Base-by-base conservation (phyloP, 1,284 basidiomycete genomes). In the Trichosporon sp. region DNA sequence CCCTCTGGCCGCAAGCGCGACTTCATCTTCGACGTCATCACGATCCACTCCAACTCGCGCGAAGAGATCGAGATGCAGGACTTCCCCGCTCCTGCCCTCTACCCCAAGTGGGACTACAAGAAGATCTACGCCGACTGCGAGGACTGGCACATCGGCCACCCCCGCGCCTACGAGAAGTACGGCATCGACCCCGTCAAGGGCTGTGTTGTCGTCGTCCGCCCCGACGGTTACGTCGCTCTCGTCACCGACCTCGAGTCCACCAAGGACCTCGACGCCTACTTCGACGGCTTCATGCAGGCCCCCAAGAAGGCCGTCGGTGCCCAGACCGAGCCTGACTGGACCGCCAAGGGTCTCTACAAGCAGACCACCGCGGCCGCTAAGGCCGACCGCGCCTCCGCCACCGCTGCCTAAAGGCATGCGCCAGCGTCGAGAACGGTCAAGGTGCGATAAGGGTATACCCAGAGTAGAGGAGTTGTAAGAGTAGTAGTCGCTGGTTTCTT, bases 211-310 rank as follows among this genome's bases (percentile, higher is more conserved):
- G 78, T 80, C 32, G 63, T 79, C 56, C 73, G 80, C 38, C 80
- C 80, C 21, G 80, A 81, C 71, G 78, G 79, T 12, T 76, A 76
- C 63, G 64, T 77, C 26, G 75, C 73, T 5, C 70, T 74, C 14
- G 71, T 78, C 19, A 59, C 72, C 11, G 70, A 68, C 26, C 56
- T 81, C 26, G 76, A 79, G 59, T 72, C 76, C 65, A 72, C 70
- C 8, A 61, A 26, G 14, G 21, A 31, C 16, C 66, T 75, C 65
- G 69, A 74, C 68, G 26, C 65, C 35, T 74, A 69, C 73, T 74
- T 74, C 59, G 70, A 59, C 46, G 43, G 35, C 10, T 70, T 74
- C 67, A 26, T 74, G 26, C 31, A 16, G 35, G 64, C 19, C 0
- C 73, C 73, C 64, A 51, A 61, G 31, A n/a, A 70, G 66, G 16